phyloP scores from a whole-genome alignment of 306 rosid genomes.

The Lotus japonicus region DNA sequence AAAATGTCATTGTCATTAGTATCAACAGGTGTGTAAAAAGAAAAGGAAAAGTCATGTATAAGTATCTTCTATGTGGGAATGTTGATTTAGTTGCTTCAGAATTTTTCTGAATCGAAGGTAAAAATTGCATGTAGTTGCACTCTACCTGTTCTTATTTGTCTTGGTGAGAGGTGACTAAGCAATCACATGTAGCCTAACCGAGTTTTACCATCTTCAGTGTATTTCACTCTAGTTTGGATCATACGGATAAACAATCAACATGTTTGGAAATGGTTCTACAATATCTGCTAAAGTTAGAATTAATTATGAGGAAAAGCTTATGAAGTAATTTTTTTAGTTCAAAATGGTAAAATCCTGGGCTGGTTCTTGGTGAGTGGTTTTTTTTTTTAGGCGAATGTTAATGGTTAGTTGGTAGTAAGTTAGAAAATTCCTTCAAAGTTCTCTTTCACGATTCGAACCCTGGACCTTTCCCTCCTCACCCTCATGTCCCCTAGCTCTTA shows the following conservation, averaged over 20 bases:
- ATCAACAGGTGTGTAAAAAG: slow-evolving; percentile 54
- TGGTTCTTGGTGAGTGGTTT: too few species aligned
- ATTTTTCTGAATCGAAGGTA: slow-evolving; percentile 20
- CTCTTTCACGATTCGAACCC: too few species aligned
- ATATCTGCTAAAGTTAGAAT: too few species aligned
- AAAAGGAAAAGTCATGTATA: slow-evolving; percentile 42
- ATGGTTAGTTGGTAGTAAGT: too few species aligned
- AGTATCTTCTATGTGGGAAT: slow-evolving; percentile 30
- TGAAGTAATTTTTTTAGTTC: too few species aligned
- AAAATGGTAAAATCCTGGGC: too few species aligned
- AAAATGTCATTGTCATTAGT: slow-evolving; percentile 29
- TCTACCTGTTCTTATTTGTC: neutral
- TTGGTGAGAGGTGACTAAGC: neutral
- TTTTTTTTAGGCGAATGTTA: too few species aligned
- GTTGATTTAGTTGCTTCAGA: slow-evolving; percentile 25
- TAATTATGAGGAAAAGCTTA: too few species aligned
- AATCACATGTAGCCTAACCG: neutral
- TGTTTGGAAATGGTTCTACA: too few species aligned
- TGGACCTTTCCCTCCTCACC: too few species aligned
- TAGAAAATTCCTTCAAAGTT: too few species aligned
- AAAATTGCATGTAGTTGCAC: slow-evolving; percentile 26
- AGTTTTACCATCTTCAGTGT: neutral
- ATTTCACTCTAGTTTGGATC: neutral
- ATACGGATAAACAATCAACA: neutral
- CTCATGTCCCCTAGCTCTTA: too few species aligned